Evolutionary conservation across 805 yeast genomes (phyloP).

Genomic region (Lachancea waltii): DNA sequence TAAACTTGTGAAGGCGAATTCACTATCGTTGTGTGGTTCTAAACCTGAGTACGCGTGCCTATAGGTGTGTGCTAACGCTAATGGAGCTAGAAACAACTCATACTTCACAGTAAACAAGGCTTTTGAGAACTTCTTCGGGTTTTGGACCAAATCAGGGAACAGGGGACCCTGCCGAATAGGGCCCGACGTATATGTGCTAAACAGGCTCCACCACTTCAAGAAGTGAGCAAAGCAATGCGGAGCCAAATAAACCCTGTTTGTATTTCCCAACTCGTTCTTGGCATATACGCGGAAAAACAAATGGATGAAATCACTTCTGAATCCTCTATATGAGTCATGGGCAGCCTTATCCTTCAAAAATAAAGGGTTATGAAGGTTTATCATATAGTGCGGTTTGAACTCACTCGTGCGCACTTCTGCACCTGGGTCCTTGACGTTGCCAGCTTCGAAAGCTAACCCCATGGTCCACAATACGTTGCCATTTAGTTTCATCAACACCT

Average conservation of each 20-base stretch:
- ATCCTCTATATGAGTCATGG: slow-evolving; percentile 58
- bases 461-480: slow-evolving; percentile 73
- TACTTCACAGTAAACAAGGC: slow-evolving; percentile 71
- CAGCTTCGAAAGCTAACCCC: slow-evolving; percentile 69
- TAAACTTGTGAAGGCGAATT: slow-evolving; percentile 51
- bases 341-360: slow-evolving; percentile 34
- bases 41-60: slow-evolving; percentile 44
- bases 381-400: slow-evolving; percentile 58
- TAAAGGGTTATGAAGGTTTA: slow-evolving; percentile 52
- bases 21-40: slow-evolving; percentile 36
- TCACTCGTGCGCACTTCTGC: slow-evolving; percentile 39
- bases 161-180: slow-evolving; percentile 70
- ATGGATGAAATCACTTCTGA: slow-evolving; percentile 59
- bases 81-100: slow-evolving; percentile 56
- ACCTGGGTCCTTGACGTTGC: slow-evolving; percentile 35
- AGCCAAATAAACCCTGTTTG: slow-evolving; percentile 64
- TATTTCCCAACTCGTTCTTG: slow-evolving; percentile 33
- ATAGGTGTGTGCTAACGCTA: slow-evolving; percentile 67
- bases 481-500: slow-evolving; percentile 52
- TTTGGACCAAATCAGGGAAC: slow-evolving; percentile 46
- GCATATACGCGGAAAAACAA: slow-evolving; percentile 38
- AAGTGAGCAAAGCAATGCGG: slow-evolving; percentile 67
- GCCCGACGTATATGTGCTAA: slow-evolving; percentile 66
- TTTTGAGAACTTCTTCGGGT: slow-evolving; percentile 53
- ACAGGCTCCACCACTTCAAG: slow-evolving; percentile 74